phyloP scores from a whole-genome alignment of 331 rosid species.

The Malus hybrid region DNA sequence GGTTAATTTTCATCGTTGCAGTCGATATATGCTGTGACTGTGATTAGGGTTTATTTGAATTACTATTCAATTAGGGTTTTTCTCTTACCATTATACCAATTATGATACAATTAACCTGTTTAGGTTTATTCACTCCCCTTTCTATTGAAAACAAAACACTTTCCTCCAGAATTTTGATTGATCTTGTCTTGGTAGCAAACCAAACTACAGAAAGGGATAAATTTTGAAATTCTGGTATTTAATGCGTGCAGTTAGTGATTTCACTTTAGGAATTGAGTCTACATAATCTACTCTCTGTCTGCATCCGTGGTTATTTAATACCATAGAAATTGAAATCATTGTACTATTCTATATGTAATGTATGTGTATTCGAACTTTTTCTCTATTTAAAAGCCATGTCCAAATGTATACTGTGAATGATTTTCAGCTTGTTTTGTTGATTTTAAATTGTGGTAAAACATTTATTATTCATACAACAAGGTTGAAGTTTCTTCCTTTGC shows the following conservation, averaged over 20 bases:
- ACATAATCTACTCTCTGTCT: neutral
- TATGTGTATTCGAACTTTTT: neutral
- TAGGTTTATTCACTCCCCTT: neutral
- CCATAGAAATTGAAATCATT: neutral
- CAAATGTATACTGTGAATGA: neutral
- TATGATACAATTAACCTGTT: neutral
- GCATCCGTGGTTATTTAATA: neutral
- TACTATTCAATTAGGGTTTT: neutral
- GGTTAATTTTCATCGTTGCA: neutral
- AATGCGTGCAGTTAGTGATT: neutral
- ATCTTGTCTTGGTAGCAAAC: neutral
- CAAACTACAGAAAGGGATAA: neutral
- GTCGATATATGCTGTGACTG: neutral
- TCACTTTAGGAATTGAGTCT: neutral
- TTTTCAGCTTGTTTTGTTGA: neutral
- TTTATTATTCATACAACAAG: neutral
- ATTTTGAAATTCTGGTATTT: neutral
- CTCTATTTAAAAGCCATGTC: neutral
- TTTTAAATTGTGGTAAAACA: neutral
- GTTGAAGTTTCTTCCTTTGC: neutral
- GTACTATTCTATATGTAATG: neutral
- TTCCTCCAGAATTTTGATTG: neutral
- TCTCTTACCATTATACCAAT: neutral
- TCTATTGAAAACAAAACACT: neutral
- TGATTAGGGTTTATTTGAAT: constrained; percentile 3